phyloP scores from a whole-genome alignment of 2,329 filamentous ascomycete species.

The Cryphonectria japonica region DNA sequence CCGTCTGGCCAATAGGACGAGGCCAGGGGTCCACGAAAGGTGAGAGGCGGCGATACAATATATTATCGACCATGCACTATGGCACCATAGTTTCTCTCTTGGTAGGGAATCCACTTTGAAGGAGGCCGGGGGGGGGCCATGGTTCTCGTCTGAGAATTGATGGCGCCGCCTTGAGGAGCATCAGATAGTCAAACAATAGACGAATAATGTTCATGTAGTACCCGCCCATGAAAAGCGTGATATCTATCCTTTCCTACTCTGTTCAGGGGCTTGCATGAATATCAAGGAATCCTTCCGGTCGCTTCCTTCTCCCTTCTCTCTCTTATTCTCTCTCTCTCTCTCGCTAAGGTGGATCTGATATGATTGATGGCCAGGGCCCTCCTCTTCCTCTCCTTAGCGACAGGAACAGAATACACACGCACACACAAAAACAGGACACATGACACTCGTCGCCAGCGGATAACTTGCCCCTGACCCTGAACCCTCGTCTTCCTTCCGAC shows the following conservation, averaged over 20 bases:
- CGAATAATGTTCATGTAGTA: neutral
- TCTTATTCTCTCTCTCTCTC: neutral
- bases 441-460: slow-evolving; percentile 12
- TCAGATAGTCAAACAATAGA: neutral
- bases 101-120: neutral
- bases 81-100: too few relatives aligned
- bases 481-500: neutral
- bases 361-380: neutral
- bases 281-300: slow-evolving; percentile 3
- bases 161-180: neutral
- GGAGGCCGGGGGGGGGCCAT: neutral
- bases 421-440: slow-evolving; percentile 3
- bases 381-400: neutral
- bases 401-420: neutral
- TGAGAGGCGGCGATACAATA: neutral
- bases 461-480: neutral
- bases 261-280: slow-evolving; percentile 15
- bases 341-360: neutral
- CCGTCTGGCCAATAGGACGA: neutral
- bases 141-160: neutral
- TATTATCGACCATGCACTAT: neutral
- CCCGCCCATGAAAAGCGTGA: neutral
- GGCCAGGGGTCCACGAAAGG: neutral
- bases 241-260: neutral
- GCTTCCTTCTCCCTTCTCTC: neutral